Evolutionary conservation across 2,329 filamentous ascomycete genomes (phyloP), one percentile per base, ranked within the genome.

Genomic region (Fusarium azukiicola): DNA sequence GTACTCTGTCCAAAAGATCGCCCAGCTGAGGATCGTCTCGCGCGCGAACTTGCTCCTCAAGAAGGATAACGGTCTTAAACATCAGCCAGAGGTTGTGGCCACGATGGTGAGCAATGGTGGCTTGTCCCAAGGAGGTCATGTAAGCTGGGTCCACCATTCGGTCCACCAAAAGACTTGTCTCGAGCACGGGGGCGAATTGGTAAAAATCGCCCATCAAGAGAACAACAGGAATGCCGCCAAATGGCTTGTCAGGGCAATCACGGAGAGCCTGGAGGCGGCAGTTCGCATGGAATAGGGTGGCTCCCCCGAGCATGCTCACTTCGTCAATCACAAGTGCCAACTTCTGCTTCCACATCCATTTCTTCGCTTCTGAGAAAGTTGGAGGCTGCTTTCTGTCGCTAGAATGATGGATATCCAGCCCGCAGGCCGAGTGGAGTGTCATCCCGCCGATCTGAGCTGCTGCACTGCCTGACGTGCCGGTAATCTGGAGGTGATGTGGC

Each of bases 201-300:
- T 75, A 71, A 27, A 75, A 73, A 52, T 75, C 74, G n/a, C 74
- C 67, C 50, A 75, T 75, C 32, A 75, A 40, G 63, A 75, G 74
- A 52, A 73, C 49, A 32, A 75, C 58, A 13, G 67, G 74, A 68
- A 75, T 70, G 23, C 67, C 42, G 16, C 70, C 70, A 75, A 75
- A 75, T 17, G 70, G 70, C 74, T 71, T 73, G 50, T 71, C 38
- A 12, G 67, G 52, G 17, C 58, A 75, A 21, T 75, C 61, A 6
- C 67, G 50, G 56, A 75, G 66, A 19, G 69, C 54, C 42, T 72
- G 69, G 13, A 75, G 66, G 38, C 21, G 54, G 27, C 66, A 73
- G 67, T 27, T 71, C 23, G 70, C 67, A 10, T 73, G 32, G 50
- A 67, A 73, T 13, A 75, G 54, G 70, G 67, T 73, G 42, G 70